Base-by-base conservation (phyloP, 2,329 filamentous ascomycete genomes). In the Aureobasidium sp. region DNA sequence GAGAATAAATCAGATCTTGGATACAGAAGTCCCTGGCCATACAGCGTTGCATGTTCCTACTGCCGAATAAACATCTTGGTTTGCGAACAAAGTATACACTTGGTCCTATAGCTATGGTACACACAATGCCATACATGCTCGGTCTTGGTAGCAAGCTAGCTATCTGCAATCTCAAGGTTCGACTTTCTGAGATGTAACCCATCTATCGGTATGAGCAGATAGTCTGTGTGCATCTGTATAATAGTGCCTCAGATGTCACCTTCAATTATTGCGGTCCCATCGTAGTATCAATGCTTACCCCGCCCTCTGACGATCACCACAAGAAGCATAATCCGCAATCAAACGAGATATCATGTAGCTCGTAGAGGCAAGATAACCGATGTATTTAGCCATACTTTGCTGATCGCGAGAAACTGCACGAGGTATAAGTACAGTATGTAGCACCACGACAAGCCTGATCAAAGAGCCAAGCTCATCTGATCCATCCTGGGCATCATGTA, bases 301-400 rank as follows among this genome's bases (percentile, higher is more conserved):
- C 41, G 41, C n/a, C 27, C 41, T 22, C 17, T 5, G 25, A 44
- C 27, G 40, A 42, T 44, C 41, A 22, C 6, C 16, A 14, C 27
- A 21, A 22, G 8, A 7, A 44, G 19, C 41, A 32, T 44, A 16
- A 25, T 27, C 39, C 14, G 17, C 41, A 6, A 25, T 12, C 41
- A 44, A 22, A 16, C 16, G 25, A 44, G n/a, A n/a, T n/a, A n/a
- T n/a, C n/a, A n/a, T n/a, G n/a, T n/a, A n/a, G n/a, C n/a, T n/a
- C n/a, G n/a, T n/a, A n/a, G n/a, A n/a, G 41, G 17, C 41, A 44
- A 30, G 41, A 21, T 32, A 44, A 22, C 41, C 41, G 41, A 44
- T 44, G 12, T 27, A 44, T 44, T 37, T 47, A 47, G 42, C 42
- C 42, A 47, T 47, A 24, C 19, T 47, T 47, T n/a, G 42, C 21